Base-by-base conservation (phyloP, 257 asterid species). In the Ballota nigra region DNA sequence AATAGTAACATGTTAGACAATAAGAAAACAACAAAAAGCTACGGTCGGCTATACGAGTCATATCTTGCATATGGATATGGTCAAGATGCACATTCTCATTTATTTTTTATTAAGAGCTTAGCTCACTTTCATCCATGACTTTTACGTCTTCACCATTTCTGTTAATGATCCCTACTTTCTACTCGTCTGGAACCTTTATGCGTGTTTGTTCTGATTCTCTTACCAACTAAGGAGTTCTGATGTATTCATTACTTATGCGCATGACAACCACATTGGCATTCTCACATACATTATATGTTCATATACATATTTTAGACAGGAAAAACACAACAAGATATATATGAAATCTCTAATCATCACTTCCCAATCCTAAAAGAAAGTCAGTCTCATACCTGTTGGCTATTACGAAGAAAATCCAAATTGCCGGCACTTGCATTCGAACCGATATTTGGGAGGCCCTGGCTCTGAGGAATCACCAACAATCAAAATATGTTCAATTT, bases 381-480 rank as follows among this genome's bases (percentile, higher is more conserved):
- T 58, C 31, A 11, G 8, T n/a, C 6, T 40, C 52, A n/a, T 74
- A 92, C 97, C 97, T 92, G 97, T 60, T 84, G 96, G 85, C 91
- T 89, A 63, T 75, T 86, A 75, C 91, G 98, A 51, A 92, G 92
- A 84, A 89, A 89, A 79, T 92, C 98, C 71, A 92, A 82, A 47
- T 75, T 84, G 26, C 96, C 96, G 19, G 86, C 88, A 75, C 89
- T 79, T 45, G 96, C 85, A 83, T 84, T 83, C 24, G 92, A 77
- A 23, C 92, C 96, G 75, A 82, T 73, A 80, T 60, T 86, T 69
- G 97, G 92, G 6, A 92, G 85, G 58, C 96, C 98, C 98, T 92
- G 88, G 70, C 22, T 61, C 76, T 61, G 71, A 56, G 75, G 70
- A 78, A 57, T 47, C 3, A 74, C 20, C 12, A 57, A 45, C 65